phyloP scores from a whole-genome alignment of 768 basidiomycete species.

The Leucocoprinus leucothites region DNA sequence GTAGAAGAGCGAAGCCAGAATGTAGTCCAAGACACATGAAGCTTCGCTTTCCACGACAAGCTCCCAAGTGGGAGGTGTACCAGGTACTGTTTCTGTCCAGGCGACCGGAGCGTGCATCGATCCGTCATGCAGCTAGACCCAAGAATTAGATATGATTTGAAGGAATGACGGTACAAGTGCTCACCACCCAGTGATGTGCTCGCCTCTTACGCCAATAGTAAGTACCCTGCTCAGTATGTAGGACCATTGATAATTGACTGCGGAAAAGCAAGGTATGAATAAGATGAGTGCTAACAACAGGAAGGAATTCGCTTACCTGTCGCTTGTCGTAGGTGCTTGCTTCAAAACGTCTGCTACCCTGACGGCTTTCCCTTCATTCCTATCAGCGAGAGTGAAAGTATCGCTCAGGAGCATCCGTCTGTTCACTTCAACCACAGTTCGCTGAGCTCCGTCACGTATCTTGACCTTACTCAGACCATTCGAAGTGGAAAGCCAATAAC shows the following conservation, averaged over 20 bases:
- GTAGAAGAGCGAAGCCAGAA: conserved; percentile 7
- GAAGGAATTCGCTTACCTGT: neutral
- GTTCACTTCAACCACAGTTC: neutral
- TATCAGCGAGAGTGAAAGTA: neutral
- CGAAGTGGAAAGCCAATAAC: conserved; percentile 5
- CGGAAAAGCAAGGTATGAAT: neutral
- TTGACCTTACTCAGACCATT: conserved; percentile 7
- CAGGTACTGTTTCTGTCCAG: conserved; percentile 6
- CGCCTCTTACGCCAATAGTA: conserved; percentile 3
- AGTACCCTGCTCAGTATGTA: neutral
- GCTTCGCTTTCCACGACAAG: neutral
- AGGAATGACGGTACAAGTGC: neutral
- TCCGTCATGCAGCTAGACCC: conserved; percentile 1
- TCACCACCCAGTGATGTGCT: neutral
- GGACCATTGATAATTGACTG: neutral
- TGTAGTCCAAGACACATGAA: neutral
- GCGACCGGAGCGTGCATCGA: neutral
- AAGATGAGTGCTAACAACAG: neutral
- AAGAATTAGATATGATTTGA: neutral
- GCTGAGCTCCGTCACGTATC: neutral
- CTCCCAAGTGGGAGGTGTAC: neutral
- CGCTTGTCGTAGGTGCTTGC: neutral
- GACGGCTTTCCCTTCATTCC: neutral
- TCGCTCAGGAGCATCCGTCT: neutral
- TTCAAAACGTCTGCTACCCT: neutral